Percentiles rank a stretch among this genome's conserved stretches.
These are phyloP conservation scores for Durio zibethinus DNA, from an alignment of 345 rosid genomes.

Conservation along the genomic window DNA sequence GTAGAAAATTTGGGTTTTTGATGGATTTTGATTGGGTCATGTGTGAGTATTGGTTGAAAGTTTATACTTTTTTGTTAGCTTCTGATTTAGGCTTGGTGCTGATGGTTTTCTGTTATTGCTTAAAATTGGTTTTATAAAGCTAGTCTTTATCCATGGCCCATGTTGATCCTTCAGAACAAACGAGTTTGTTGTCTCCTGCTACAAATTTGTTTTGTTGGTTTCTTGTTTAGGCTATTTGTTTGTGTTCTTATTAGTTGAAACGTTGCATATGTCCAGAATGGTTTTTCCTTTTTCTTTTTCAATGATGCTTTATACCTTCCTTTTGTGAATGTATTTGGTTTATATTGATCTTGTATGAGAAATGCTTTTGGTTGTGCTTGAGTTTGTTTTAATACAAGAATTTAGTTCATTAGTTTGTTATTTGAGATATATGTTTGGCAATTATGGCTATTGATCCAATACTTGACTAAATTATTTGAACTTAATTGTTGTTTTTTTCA, in stretches of 20 bases:
- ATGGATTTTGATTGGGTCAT: conserved; percentile 2
- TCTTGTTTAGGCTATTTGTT: neutral
- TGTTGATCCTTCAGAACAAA: neutral
- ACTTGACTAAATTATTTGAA: neutral
- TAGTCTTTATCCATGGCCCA: neutral
- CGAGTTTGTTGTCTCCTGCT: neutral
- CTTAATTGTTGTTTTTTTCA: neutral
- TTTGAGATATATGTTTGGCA: neutral
- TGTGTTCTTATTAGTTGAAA: neutral
- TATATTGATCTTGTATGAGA: neutral
- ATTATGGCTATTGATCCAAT: neutral
- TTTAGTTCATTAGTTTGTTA: neutral
- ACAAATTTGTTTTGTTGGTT: neutral
- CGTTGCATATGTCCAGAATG: neutral
- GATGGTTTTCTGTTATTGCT: neutral
- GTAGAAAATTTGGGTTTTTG: neutral
- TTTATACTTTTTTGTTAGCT: neutral
- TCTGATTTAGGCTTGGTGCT: neutral
- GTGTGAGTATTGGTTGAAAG: neutral
- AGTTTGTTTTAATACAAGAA: neutral
- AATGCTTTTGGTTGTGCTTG: neutral
- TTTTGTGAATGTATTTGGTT: conserved; percentile 6
- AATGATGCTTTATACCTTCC: neutral
- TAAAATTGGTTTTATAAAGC: neutral
- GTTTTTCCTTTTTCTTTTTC: neutral